A percentile compares a stretch with the other conserved stretches of the same genome.
Conservation (phyloP, 2,329 filamentous ascomycete genomes). For the Pseudogymnoascus sp. region DNA sequence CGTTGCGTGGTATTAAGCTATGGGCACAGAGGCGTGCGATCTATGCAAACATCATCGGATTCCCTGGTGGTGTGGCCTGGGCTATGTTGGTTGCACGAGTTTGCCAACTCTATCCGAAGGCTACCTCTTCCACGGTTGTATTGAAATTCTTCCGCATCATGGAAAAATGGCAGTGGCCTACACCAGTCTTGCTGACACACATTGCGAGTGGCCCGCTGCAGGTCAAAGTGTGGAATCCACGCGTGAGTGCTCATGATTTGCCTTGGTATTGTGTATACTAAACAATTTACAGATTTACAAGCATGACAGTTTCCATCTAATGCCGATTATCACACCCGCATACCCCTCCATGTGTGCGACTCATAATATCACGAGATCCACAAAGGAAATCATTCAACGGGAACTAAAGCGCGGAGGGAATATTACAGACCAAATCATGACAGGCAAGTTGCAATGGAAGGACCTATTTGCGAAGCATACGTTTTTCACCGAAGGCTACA, state of each 20-base stretch:
- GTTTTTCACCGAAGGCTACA: constrained; percentile 89
- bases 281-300: constrained; percentile 17
- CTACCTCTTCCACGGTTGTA: constrained; percentile 79
- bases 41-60: constrained; percentile 94
- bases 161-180: constrained; percentile 85
- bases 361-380: constrained; percentile 84
- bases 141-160: constrained; percentile 93
- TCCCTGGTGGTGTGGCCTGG: constrained; percentile 94
- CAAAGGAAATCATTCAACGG: constrained; percentile 71
- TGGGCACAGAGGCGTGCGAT: constrained; percentile 91
- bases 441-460: constrained; percentile 70
- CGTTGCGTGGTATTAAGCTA: constrained; percentile 85
- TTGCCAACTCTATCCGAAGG: constrained; percentile 92
- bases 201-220: constrained; percentile 76
- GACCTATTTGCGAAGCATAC: constrained; percentile 83
- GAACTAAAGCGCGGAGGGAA: constrained; percentile 72
- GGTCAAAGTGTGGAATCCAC: constrained; percentile 90
- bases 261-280: constrained; percentile 16
- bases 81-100: constrained; percentile 94
- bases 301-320: constrained; percentile 71
- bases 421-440: constrained; percentile 71
- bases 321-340: constrained; percentile 96
- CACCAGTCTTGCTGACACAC: constrained; percentile 81
- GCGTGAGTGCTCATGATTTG: constrained; percentile 41
- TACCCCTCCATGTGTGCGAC: constrained; percentile 98